A percentile compares a stretch with the other conserved stretches of the same genome.
These are phyloP conservation scores for Crotalaria pallida DNA, from an alignment of 306 rosid species.

Conservation along the genomic window DNA sequence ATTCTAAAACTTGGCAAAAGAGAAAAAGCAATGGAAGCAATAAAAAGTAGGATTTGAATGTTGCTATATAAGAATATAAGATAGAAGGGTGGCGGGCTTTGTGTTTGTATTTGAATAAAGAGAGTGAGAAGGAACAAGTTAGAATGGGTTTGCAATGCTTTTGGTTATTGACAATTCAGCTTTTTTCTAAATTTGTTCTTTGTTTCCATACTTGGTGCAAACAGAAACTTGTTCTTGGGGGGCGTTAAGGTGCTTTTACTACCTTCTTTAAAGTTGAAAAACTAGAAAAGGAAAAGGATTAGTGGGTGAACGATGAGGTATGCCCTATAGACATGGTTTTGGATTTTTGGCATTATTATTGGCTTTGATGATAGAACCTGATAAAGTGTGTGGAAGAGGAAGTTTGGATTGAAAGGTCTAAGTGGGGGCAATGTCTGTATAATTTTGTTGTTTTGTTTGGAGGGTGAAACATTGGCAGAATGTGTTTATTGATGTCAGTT, in stretches of 20 bases:
- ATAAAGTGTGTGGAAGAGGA: background rate
- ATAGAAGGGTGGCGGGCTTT: slow-evolving; percentile 68
- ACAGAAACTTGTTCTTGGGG: slow-evolving; percentile 30
- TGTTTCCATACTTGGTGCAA: slow-evolving; percentile 14
- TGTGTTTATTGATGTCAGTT: slow-evolving; percentile 25
- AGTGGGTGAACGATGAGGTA: background rate
- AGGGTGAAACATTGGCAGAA: slow-evolving; percentile 25
- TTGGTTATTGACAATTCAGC: slow-evolving; percentile 48
- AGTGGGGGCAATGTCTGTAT: background rate
- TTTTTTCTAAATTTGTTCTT: slow-evolving; percentile 27
- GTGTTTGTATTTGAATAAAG: slow-evolving; percentile 74
- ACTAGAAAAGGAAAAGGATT: slow-evolving; percentile 6
- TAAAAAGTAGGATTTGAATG: slow-evolving; percentile 38
- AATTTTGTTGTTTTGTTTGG: slow-evolving; percentile 23
- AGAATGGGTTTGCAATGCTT: background rate
- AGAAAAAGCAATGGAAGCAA: slow-evolving; percentile 14
- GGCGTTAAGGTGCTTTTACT: slow-evolving; percentile 4
- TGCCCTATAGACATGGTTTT: background rate
- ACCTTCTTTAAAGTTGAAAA: slow-evolving; percentile 18
- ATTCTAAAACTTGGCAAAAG: slow-evolving; percentile 26
- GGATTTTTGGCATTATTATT: background rate
- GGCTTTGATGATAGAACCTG: slow-evolving; percentile 4
- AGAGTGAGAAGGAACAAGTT: slow-evolving; percentile 7
- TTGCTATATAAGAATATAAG: slow-evolving; percentile 11
- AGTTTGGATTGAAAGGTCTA: slow-evolving; percentile 6